Evolutionary conservation across 116 monocot species (phyloP).

Genomic region (Phalaenopsis hybrid): DNA sequence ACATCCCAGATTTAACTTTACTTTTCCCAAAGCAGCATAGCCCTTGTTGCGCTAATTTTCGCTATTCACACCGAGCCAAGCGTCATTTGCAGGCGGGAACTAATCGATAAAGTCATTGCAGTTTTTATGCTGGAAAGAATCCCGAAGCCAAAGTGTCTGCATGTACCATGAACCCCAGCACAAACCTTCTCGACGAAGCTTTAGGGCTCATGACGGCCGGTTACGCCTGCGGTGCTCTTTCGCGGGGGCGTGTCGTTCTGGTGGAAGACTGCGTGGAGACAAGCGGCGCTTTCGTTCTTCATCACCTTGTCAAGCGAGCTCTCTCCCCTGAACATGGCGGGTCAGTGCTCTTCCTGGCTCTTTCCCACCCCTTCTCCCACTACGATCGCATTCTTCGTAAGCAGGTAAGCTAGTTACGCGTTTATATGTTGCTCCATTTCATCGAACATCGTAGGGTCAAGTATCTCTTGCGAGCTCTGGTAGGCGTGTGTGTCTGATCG

Average conservation of each 20-base stretch:
- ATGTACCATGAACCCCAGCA: conserved; percentile 11
- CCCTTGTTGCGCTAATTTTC: no score
- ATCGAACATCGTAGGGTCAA: neutral
- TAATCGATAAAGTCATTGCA: no score
- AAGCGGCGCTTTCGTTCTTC: conserved; percentile 80
- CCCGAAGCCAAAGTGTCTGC: neutral
- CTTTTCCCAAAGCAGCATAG: no score
- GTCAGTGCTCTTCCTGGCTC: conserved; percentile 48
- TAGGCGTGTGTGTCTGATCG: neutral
- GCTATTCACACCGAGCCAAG: no score
- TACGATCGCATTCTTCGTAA: conserved; percentile 83
- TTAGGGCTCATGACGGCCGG: conserved; percentile 15
- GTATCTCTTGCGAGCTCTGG: neutral
- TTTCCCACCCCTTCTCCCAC: conserved; percentile 76
- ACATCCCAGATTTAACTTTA: no score
- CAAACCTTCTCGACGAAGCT: conserved; percentile 53
- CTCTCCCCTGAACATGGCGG: conserved; percentile 26
- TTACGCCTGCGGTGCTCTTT: neutral
- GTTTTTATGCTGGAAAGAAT: no score
- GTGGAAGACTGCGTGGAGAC: conserved; percentile 91
- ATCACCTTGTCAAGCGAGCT: conserved; percentile 75
- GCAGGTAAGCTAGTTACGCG: conserved; percentile 27
- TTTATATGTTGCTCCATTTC: conserved; percentile 12
- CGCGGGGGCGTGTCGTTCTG: conserved; percentile 39
- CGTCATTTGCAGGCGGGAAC: no score